phyloP scores from a whole-genome alignment of 768 basidiomycete species.

The Cystofilobasidium bisporidii region DNA sequence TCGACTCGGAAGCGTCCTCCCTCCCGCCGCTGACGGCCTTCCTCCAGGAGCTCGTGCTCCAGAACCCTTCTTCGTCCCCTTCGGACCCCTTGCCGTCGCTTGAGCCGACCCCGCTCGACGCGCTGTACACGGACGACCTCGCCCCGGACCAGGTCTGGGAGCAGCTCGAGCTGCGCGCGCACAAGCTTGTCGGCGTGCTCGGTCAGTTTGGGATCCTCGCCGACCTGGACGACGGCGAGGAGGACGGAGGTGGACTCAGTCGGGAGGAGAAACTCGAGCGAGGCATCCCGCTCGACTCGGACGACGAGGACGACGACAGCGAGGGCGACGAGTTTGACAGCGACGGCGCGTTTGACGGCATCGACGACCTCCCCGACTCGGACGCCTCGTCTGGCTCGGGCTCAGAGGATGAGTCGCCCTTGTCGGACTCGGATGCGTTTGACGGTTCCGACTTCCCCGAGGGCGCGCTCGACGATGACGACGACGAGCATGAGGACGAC shows the following conservation, averaged over 20 bases:
- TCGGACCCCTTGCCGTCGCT: constrained; percentile 27
- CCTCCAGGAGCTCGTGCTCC: constrained; percentile 57
- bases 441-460: constrained; percentile 2
- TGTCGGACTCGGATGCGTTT: not conserved
- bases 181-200: constrained; percentile 55
- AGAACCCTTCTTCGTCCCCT: constrained; percentile 42
- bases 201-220: constrained; percentile 24
- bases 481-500: constrained; percentile 29
- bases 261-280: too few relatives aligned
- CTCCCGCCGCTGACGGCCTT: constrained; percentile 57
- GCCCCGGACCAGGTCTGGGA: constrained; percentile 84
- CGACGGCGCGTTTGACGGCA: constrained; percentile 34
- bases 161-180: constrained; percentile 74
- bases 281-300: constrained; percentile 30
- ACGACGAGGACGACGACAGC: constrained; percentile 39
- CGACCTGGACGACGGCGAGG: constrained; percentile 49
- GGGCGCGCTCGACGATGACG: constrained; percentile 15
- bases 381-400: constrained; percentile 31
- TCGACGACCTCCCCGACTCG: constrained; percentile 22
- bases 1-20: constrained; percentile 59
- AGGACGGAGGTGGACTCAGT: too few relatives aligned
- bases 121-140: constrained; percentile 58
- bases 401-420: constrained; percentile 9
- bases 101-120: constrained; percentile 58
- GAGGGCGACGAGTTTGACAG: constrained; percentile 39